Evolutionary conservation across 768 basidiomycete genomes (phyloP), one percentile per base, ranked within the genome.

Genomic region (Saitozyma podzolica): DNA sequence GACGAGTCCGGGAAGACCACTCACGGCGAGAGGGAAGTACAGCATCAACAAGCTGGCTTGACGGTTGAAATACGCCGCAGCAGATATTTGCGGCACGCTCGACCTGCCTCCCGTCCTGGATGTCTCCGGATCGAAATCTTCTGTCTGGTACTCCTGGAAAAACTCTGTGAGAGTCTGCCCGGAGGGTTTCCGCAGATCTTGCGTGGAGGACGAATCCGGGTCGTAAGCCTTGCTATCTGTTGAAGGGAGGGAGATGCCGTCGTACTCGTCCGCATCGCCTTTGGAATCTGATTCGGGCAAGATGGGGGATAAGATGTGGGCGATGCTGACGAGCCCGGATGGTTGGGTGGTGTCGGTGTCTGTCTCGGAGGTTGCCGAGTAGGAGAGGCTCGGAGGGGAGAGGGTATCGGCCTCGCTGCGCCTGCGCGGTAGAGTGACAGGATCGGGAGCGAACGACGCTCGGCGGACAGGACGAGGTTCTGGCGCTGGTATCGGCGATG

Each of bases 41-140:
- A 79, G 61, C 78, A 79, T 79, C 57, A 79, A 64, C 41, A 79
- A 58, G 56, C 74, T 74, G 8, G 78, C 78, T 64, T 79, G 78
- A 29, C 78, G 64, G 56, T 79, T 79, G 62, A 77, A 74, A 50
- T 79, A 79, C 39, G 69, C 69, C 50, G 76, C 54, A 9, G 78
- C 75, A n/a, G 70, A 73, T 45, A 75, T 61, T 57, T 70, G 69
- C 11, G 47, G 64, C 58, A 37, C 41, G 40, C 61, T 65, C 54
- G 48, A 20, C 56, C 42, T 50, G 40, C 9, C 63, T 51, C 37
- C 62, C 59, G 9, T 68, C 62, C 9, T 56, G 40, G 6, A 58
- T 29, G 29, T 29, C 29, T 29, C 29, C 29, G 29, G 29, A 29
- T 29, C 29, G 29, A 5, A 29, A 29, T 29, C 29, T 5, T 29